Percentiles rank a stretch among this genome's conserved stretches.
These are phyloP conservation scores for Clarireedia hainanense DNA, from an alignment of 2,329 filamentous ascomycete species.

Conservation along the genomic window DNA sequence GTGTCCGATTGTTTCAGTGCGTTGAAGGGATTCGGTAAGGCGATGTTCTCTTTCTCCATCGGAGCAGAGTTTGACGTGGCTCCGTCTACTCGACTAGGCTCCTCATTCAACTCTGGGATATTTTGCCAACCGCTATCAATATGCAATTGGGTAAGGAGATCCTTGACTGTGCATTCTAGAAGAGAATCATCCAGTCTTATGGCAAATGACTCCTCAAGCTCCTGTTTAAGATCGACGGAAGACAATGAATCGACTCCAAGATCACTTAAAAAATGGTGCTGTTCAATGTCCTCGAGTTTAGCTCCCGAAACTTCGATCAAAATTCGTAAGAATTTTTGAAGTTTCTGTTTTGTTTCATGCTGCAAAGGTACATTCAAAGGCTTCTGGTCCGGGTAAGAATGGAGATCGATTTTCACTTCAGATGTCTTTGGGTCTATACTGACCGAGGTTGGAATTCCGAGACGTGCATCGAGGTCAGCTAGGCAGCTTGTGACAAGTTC, in stretches of 20 bases:
- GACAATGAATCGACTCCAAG: slow-evolving; percentile 1
- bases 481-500: no score
- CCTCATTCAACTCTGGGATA: background rate
- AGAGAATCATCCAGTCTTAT: background rate
- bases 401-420: no score
- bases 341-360: no score
- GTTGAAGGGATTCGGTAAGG: no score
- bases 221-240: background rate
- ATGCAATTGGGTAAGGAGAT: background rate
- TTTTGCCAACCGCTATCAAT: background rate
- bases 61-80: no score
- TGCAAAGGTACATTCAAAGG: no score
- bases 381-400: no score
- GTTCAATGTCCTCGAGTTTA: background rate
- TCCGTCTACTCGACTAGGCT: no score
- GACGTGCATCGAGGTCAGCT: no score
- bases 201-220: background rate
- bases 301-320: background rate
- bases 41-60: no score
- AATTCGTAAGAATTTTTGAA: background rate
- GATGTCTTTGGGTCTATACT: no score
- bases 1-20: background rate
- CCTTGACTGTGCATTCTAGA: background rate
- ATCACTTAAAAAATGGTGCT: background rate
- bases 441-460: no score